These are phyloP conservation scores for Aspergillus ochraceoroseus DNA, from an alignment of 2,329 filamentous ascomycete genomes.

Conservation along the genomic window DNA sequence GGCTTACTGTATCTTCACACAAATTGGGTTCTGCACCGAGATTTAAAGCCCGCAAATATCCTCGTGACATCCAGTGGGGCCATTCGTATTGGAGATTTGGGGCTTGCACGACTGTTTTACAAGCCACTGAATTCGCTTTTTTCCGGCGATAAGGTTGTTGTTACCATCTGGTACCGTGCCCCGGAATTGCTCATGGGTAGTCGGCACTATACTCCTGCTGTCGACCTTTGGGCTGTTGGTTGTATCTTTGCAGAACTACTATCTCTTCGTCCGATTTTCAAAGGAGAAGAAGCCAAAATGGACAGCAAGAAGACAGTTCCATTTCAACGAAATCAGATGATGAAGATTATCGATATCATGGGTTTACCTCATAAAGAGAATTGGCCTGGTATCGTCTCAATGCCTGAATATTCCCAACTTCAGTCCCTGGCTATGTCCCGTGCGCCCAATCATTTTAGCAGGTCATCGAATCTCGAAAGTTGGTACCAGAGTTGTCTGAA, in stretches of 20 bases:
- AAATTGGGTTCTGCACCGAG: constrained; percentile 95
- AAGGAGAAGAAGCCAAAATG: constrained; percentile 98
- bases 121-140: constrained; percentile 90
- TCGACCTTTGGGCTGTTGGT: constrained; percentile 95
- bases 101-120: constrained; percentile 85
- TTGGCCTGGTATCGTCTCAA: constrained; percentile 77
- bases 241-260: constrained; percentile 96
- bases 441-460: constrained; percentile 48
- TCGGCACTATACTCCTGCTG: constrained; percentile 93
- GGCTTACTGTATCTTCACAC: constrained; percentile 90
- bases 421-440: constrained; percentile 46
- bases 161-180: constrained; percentile 98
- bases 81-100: constrained; percentile 92
- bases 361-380: constrained; percentile 81
- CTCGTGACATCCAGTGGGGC: constrained; percentile 89
- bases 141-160: constrained; percentile 93
- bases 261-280: constrained; percentile 89
- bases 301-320: constrained; percentile 96
- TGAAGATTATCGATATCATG: constrained; percentile 96
- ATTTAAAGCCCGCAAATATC: constrained; percentile 97
- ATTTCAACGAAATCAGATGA: constrained; percentile 97
- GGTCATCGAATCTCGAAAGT: constrained; percentile 62
- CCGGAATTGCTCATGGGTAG: constrained; percentile 88
- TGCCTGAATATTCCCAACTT: constrained; percentile 81
- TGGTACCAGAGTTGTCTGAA: constrained; percentile 72